Evolutionary conservation across 768 basidiomycete species (phyloP), one percentile per base, ranked within the genome.

Genomic region (Glaciozyma martinii): DNA sequence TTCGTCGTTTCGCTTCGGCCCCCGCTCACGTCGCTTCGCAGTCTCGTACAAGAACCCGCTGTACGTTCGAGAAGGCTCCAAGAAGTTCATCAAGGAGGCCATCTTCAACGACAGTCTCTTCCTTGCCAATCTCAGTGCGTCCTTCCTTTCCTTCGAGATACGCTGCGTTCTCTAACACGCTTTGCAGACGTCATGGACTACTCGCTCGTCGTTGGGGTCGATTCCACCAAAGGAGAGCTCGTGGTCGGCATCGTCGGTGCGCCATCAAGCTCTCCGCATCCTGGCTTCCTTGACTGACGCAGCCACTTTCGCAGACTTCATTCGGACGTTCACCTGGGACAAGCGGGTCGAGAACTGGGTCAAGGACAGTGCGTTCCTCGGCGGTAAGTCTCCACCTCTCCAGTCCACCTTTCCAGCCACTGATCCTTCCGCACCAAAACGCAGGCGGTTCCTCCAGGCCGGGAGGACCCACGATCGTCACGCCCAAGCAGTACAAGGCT

Each of bases 331-430:
- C 74, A 94, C 90, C 0, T 95, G 91, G 91, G 95, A 99, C 79
- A 99, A 99, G 80, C 92, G 91, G 71, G 79, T 99, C 23, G 95
- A 98, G 78, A 97, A 87, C 66, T 95, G 90, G 92, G 90, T 97
- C 52, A 99, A 98, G 74, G 95, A 98, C 71, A 86, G 90, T 3
- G 82, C 89, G 0, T 91, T 93, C 77, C 79, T 98, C 29, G 92
- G 90, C 54, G 79, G 80, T 56, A 87, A 84, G 27, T 82, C 83
- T 52, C 85, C 85, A 8, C 32, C 21, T 0, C 12, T 56, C 12
- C n/a, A 23, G 19, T 19, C 9, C 16, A 10, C 23, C 27, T 8
- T 19, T 1, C 6, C 1, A 10, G 2, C 2, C n/a, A 19, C 47
- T 49, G 12, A 60, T 37, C 3, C n/a, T 2, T 33, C 27, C 10